Evolutionary conservation across 495 filamentous ascomycete species (phyloP).

Genomic region (Choiromyces venosus): DNA sequence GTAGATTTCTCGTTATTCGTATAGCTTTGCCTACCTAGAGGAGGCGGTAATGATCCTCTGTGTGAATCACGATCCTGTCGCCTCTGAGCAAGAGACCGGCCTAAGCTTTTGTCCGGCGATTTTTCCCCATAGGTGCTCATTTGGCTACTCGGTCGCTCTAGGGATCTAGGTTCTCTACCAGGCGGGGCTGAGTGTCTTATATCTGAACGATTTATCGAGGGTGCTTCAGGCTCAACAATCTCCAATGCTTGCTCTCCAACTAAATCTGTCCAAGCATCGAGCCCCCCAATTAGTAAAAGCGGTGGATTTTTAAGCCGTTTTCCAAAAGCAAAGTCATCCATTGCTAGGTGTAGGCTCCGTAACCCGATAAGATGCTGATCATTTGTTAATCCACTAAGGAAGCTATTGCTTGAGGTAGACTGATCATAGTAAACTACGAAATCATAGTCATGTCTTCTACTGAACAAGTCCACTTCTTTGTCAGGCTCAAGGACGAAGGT

Average conservation of each 20-base stretch:
- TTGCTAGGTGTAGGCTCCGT: constrained; percentile 65
- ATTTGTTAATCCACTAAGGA: constrained; percentile 48
- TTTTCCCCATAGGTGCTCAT: constrained; percentile 14
- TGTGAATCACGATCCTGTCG: constrained; percentile 34
- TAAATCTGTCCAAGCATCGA: constrained; percentile 77
- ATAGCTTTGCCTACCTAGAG: constrained; percentile 31
- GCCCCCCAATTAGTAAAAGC: constrained; percentile 70
- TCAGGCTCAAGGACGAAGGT: constrained; percentile 72
- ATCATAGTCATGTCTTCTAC: constrained; percentile 71
- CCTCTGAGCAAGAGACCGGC: constrained; percentile 16
- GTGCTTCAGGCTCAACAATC: constrained; percentile 16
- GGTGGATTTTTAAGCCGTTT: constrained; percentile 64
- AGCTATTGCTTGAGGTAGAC: constrained; percentile 53
- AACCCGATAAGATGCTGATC: constrained; percentile 55
- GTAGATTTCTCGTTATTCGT: constrained; percentile 30
- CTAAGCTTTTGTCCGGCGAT: constrained; percentile 10
- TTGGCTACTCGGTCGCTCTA: constrained; percentile 30
- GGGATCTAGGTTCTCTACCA: neutral
- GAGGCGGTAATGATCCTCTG: constrained; percentile 26
- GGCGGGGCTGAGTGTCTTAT: constrained; percentile 14
- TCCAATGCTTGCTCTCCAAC: constrained; percentile 63
- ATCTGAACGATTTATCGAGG: constrained; percentile 26
- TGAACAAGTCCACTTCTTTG: constrained; percentile 65
- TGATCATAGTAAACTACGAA: constrained; percentile 88
- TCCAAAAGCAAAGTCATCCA: constrained; percentile 72